Conservation (phyloP, 2,329 filamentous ascomycete species). For the Hypoxylon sp. region DNA sequence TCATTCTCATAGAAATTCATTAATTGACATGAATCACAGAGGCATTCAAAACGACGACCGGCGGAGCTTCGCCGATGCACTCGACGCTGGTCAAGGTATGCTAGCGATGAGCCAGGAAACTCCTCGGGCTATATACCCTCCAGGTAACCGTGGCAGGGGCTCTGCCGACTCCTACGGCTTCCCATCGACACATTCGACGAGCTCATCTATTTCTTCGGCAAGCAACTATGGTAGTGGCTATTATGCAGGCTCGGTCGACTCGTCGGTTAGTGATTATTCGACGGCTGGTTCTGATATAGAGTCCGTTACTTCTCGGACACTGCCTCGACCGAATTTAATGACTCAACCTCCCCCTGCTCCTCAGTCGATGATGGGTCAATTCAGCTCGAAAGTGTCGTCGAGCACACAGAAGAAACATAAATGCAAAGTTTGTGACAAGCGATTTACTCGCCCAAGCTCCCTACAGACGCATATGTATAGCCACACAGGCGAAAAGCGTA, state of each 20-base stretch:
- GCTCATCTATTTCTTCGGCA: slow-evolving; percentile 90
- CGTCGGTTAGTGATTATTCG: slow-evolving; percentile 92
- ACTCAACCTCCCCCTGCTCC: slow-evolving; percentile 83
- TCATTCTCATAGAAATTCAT: slow-evolving; percentile 72
- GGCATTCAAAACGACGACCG: slow-evolving; percentile 70
- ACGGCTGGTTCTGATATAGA: slow-evolving; percentile 90
- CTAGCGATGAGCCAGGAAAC: slow-evolving; percentile 96
- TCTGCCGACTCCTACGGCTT: slow-evolving; percentile 93
- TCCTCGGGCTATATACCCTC: slow-evolving; percentile 88
- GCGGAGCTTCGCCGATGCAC: slow-evolving; percentile 86
- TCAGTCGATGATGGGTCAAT: slow-evolving; percentile 98
- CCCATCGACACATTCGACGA: slow-evolving; percentile 85
- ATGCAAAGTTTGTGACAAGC: slow-evolving; percentile 98
- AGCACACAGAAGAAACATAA: slow-evolving; percentile 99
- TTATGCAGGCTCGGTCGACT: slow-evolving; percentile 87
- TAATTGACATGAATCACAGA: slow-evolving; percentile 76
- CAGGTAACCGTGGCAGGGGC: slow-evolving; percentile 73
- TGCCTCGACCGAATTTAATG: slow-evolving; percentile 80
- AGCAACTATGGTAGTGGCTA: slow-evolving; percentile 85
- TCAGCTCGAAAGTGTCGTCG: slow-evolving; percentile 95
- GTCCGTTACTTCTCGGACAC: slow-evolving; percentile 82
- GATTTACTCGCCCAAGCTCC: slow-evolving; percentile 94
- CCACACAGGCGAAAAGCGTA: slow-evolving; percentile 98
- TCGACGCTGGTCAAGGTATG: slow-evolving; percentile 95
- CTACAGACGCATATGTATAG: slow-evolving; percentile 99